Evolutionary conservation across 2,329 filamentous ascomycete species (phyloP).

Genomic region (Colletotrichum lentis): DNA sequence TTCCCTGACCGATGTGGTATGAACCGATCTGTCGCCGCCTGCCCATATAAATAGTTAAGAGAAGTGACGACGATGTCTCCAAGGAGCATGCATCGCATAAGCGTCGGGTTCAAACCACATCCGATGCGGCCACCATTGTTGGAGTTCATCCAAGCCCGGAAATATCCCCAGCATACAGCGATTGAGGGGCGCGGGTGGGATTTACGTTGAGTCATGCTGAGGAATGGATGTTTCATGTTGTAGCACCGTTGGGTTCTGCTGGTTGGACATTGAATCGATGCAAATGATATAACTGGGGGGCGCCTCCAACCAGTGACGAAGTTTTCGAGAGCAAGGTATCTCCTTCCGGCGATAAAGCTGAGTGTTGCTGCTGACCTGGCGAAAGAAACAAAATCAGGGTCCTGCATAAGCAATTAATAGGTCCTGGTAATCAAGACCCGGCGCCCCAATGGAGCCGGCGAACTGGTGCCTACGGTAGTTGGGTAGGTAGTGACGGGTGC

Average conservation of each 20-base stretch:
- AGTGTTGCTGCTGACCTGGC: neutral
- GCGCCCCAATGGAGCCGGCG: slow-evolving; percentile 7
- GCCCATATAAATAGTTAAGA: neutral
- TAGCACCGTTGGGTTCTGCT: slow-evolving; percentile 3
- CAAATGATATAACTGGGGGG: neutral
- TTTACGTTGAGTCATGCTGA: slow-evolving; percentile 28
- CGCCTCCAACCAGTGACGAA: neutral
- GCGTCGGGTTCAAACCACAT: neutral
- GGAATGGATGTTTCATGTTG: slow-evolving; percentile 1
- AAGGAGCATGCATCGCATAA: neutral
- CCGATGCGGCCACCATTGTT: neutral
- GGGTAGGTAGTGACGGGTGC: slow-evolving; percentile 5
- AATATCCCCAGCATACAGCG: slow-evolving; percentile 17
- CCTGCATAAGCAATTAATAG: neutral
- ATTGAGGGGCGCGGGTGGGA: slow-evolving; percentile 30
- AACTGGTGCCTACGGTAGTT: slow-evolving; percentile 3
- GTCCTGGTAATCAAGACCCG: neutral
- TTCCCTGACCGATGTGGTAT: neutral
- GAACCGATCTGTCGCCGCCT: neutral
- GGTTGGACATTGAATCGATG: slow-evolving; percentile 9
- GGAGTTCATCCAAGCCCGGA: neutral
- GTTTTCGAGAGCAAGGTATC: neutral
- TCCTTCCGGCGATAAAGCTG: slow-evolving; percentile 6
- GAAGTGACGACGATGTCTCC: neutral
- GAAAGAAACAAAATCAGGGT: slow-evolving; percentile 3